Base-by-base conservation (phyloP, 2,329 filamentous ascomycete species). In the Fusarium fracticaudum region DNA sequence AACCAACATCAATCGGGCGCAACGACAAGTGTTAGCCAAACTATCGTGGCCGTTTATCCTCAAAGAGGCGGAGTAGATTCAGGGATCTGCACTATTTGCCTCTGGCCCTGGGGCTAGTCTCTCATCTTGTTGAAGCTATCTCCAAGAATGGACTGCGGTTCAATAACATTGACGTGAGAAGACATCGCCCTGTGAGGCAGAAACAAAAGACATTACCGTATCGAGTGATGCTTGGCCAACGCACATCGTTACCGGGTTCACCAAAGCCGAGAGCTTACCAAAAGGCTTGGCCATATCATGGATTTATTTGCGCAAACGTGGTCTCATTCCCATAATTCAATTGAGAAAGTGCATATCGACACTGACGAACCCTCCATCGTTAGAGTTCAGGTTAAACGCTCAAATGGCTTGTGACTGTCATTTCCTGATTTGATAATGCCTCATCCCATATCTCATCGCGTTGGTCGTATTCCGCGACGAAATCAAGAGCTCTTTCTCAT, bases 201-300 rank as follows among this genome's bases (percentile, higher is more conserved):
- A 70, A 55, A 60, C 20, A 50, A 40, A 55, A 57, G 24, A 31
- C 15, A 22, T 38, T 62, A 14, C n/a, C 13, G 24, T 67, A 22
- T n/a, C 37, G 24, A 51, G 54, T 53, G 31, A 53, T 64, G 37
- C 64, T 70, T 70, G 66, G 67, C 63, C 44, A 57, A 38, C 29
- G 67, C 54, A 33, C 22, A 74, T 72, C 71, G 47, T 47, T 72
- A 24, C 71, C 64, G 31, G 47, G 64, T 62, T 51, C 14, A 69
- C 51, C 45, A 47, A 59, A 44, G 29, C 64, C 71, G 54, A 72
- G 67, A 72, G 59, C 66, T 60, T 57, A 48, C 53, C 50, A 71
- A 63, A 50, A 45, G 59, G 51, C 71, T 74, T 73, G 71, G 71
- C 67, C 55, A 48, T 73, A 70, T 71, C 67, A 66, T 70, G 45